A percentile compares a stretch with the other conserved stretches of the same genome.
These are phyloP conservation scores for Fusarium aywerte DNA, from an alignment of 2,329 filamentous ascomycete species.

Conservation along the genomic window DNA sequence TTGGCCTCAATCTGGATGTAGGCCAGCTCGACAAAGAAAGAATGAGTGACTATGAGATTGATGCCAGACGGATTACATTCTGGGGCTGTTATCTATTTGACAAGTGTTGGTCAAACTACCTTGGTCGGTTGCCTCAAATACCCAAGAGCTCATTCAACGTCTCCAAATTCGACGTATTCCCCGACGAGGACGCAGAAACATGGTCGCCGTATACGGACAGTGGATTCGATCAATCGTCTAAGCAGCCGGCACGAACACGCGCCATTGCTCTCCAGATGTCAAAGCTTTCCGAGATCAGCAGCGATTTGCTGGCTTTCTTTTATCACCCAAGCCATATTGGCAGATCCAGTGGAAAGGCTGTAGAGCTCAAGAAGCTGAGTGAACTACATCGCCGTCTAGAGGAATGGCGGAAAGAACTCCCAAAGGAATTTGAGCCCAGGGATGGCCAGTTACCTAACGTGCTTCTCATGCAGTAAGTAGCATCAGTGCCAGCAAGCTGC, in stretches of 20 bases:
- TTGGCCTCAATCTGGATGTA: slow-evolving; percentile 89
- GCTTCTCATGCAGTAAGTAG: slow-evolving; percentile 80
- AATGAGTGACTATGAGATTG: slow-evolving; percentile 83
- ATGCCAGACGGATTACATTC: slow-evolving; percentile 90
- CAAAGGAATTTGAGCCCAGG: slow-evolving; percentile 86
- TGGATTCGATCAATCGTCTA: slow-evolving; percentile 76
- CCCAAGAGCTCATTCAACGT: slow-evolving; percentile 83
- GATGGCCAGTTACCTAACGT: slow-evolving; percentile 91
- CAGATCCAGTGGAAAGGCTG: slow-evolving; percentile 75
- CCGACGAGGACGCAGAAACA: slow-evolving; percentile 82
- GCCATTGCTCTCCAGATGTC: slow-evolving; percentile 85
- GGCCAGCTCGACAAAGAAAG: slow-evolving; percentile 69
- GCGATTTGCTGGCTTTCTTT: slow-evolving; percentile 87
- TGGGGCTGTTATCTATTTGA: slow-evolving; percentile 99
- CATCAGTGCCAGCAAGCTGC: background rate
- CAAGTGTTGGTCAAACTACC: slow-evolving; percentile 98
- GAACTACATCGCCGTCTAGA: slow-evolving; percentile 91
- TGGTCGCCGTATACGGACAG: slow-evolving; percentile 92
- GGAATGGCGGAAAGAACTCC: slow-evolving; percentile 85
- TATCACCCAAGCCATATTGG: slow-evolving; percentile 82
- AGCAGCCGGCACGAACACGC: slow-evolving; percentile 84
- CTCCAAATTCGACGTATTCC: slow-evolving; percentile 90
- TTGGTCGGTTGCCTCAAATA: slow-evolving; percentile 89
- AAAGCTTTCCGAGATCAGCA: slow-evolving; percentile 90
- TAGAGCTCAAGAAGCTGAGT: slow-evolving; percentile 90